Base-by-base conservation (phyloP, 176 grass and related monocot genomes). In the Poa annua region DNA sequence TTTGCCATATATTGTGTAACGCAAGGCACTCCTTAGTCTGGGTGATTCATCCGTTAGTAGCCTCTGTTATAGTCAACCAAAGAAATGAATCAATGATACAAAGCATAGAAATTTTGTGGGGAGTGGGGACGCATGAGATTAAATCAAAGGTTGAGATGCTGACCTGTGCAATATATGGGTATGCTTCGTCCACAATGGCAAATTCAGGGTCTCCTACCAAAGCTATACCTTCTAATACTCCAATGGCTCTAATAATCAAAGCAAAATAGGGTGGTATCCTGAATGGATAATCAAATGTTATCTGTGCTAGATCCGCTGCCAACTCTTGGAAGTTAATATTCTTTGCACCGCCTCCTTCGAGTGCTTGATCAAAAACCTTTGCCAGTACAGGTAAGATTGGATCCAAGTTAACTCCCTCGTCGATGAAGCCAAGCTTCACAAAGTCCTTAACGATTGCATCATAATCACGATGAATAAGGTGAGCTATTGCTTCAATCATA, bases 241-340 rank as follows among this genome's bases (percentile, higher is more conserved):
- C 96, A 87, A 98, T 95, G 61, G 92, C 96, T 90, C 96, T 90
- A 66, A 98, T 98, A 87, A 98, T 98, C 80, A 98, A 82, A 84
- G 96, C 96, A 87, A 98, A 98, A 88, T 98, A 98, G 0, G 96
- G 92, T 64, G 96, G 96, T 78, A 98, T 98, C 77, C 83, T 95
- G 77, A 98, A 98, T 77, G 92, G 96, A 76, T 98, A 98, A 75
- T 98, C 96, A 88, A 98, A 95, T n/a, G 96, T 98, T 76, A 98
- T 98, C 76, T 98, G 92, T 65, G 92, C 96, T 73, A 98, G 84
- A 93, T 98, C 96, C 9, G 92, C 94, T 80, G 96, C 96, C 36
- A 98, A 80, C 84, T 98, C 96, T 64, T 98, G 96, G 80, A 98
- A 98, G 87, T 98, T 98, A 59, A 98, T 91, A 76, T 95, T 98